Base-by-base conservation (phyloP, 441 rosid genomes). In the Dalechampia spathulata region DNA sequence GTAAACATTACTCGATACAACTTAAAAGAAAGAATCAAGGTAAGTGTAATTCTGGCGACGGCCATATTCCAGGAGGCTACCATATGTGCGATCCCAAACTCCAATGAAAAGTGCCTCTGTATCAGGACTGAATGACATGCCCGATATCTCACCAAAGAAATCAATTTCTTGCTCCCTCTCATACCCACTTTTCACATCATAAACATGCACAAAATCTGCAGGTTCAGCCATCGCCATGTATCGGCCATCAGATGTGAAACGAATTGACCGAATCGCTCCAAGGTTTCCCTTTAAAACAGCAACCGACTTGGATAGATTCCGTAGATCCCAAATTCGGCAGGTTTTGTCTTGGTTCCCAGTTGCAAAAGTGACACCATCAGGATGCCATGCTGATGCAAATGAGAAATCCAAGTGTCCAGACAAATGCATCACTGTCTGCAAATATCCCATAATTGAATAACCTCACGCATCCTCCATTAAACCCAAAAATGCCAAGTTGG, bases 331-430 rank as follows among this genome's bases (percentile, higher is more conserved):
- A 22, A 80, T 22, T 4, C 79, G 78, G 34, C 83, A 77, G 7
- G 86, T 73, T 65, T 75, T 80, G 72, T 80, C 86, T 68, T 77
- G 86, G 63, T 80, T 80, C 51, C 86, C 83, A 10, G 81, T 80
- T 52, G 86, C 86, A 66, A 80, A 80, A 60, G 63, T 58, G n/a
- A 49, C 65, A 4, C 83, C 83, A 32, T 67, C 77, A 9, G 86
- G 83, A 63, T 80, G 78, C 85, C 85, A 80, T 16, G 85, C 78
- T n/a, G 83, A 77, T 21, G 86, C 82, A 69, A 80, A 80, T 4
- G 86, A 80, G 68, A 61, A 80, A 66, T 80, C 86, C 53, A 73
- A 50, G 60, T 80, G 86, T 37, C 86, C 86, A 32, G 63, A 48
- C 44, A 79, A 66, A 30, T 70, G 58, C 26, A 14, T 49, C 16